phyloP scores from a whole-genome alignment of 192 early-diverging fungal genomes.

The Backusella mclennaniae region DNA sequence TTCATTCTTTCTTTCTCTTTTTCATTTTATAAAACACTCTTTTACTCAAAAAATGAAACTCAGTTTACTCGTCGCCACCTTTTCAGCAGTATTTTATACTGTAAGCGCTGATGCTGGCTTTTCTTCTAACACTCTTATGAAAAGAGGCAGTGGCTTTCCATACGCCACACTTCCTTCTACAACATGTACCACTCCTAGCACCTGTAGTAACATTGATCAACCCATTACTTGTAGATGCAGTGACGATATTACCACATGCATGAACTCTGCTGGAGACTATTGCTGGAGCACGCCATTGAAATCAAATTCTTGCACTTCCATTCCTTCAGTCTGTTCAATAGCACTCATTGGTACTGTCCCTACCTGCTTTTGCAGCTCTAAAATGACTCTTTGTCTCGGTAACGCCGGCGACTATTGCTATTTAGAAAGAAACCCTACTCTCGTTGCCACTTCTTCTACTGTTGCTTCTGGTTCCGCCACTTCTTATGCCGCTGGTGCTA shows the following conservation, averaged over 20 bases:
- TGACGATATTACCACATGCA: slow-evolving; percentile 13
- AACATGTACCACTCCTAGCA: slow-evolving; percentile 2
- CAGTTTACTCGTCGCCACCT: slow-evolving; percentile 1
- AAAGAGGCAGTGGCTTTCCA: slow-evolving; percentile 21
- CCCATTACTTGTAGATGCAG: slow-evolving; percentile 23
- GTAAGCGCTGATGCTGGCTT: not conserved
- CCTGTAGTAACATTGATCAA: slow-evolving; percentile 9
- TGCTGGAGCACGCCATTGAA: slow-evolving; percentile 20
- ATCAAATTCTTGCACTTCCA: slow-evolving; percentile 12
- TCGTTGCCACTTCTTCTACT: slow-evolving; percentile 2
- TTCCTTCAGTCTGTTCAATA: slow-evolving; percentile 11
- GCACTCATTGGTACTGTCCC: not conserved
- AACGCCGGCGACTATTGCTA: slow-evolving; percentile 21
- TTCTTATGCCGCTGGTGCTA: not conserved
- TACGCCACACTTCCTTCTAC: slow-evolving; percentile 14
- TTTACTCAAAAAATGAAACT: slow-evolving; percentile 6
- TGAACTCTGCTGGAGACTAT: slow-evolving; percentile 7
- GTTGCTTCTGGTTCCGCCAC: slow-evolving; percentile 4
- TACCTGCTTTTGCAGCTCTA: slow-evolving; percentile 17
- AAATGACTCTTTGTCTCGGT: slow-evolving; percentile 20
- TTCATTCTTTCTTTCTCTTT: not conserved
- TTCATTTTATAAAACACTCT: not conserved
- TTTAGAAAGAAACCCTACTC: not conserved
- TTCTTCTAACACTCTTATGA: not conserved
- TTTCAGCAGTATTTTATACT: not conserved